These are phyloP conservation scores for Aspergillus sojae DNA, from an alignment of 2,329 filamentous ascomycete species.

Conservation along the genomic window DNA sequence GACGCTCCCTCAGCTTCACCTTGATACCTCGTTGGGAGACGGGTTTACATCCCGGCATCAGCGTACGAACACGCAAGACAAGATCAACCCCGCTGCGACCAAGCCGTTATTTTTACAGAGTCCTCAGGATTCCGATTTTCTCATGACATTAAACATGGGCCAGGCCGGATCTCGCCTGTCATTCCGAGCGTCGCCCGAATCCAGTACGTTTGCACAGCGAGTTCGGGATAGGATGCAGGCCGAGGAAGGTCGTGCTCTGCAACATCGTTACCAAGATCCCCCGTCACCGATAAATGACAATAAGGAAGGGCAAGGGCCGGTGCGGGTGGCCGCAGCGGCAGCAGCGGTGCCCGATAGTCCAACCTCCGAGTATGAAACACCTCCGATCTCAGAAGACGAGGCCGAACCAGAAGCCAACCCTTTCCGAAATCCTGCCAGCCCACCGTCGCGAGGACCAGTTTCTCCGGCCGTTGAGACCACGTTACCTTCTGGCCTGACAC, in stretches of 20 bases:
- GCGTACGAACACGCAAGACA: conserved; percentile 18
- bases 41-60: conserved; percentile 11
- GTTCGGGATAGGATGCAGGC: conserved; percentile 55
- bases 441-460: conserved; percentile 20
- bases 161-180: conserved; percentile 41
- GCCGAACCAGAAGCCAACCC: conserved; percentile 29
- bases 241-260: conserved; percentile 55
- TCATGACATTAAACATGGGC: conserved; percentile 34
- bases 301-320: conserved; percentile 13
- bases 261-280: conserved; percentile 44
- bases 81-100: conserved; percentile 21
- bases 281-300: conserved; percentile 32
- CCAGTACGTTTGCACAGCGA: conserved; percentile 50
- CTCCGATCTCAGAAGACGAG: conserved; percentile 30
- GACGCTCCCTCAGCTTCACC: conserved; percentile 30
- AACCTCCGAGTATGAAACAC: conserved; percentile 30
- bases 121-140: conserved; percentile 40
- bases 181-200: conserved; percentile 41
- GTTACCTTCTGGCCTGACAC: conserved; percentile 25
- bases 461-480: conserved; percentile 29
- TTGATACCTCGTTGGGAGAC: conserved; percentile 37
- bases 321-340: neutral
- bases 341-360: conserved; percentile 24
- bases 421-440: conserved; percentile 31
- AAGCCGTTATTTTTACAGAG: conserved; percentile 37